Evolutionary conservation across 2,329 filamentous ascomycete genomes (phyloP), one percentile per base, ranked within the genome.

Genomic region (Zopfia rhizophila): DNA sequence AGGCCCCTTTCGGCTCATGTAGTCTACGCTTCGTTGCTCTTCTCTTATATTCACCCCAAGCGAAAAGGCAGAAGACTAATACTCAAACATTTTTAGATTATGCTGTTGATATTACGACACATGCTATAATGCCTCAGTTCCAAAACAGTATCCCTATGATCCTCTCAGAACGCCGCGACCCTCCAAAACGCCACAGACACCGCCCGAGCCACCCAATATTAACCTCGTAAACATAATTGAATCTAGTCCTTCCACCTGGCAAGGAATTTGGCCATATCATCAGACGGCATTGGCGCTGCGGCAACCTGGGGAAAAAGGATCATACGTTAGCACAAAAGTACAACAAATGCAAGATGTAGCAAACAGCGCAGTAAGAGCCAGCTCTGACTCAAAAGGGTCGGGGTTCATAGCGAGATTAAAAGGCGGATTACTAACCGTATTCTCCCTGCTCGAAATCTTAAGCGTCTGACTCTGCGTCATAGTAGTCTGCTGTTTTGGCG

Each of bases 231-330:
- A n/a, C n/a, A n/a, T n/a, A n/a, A n/a, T n/a, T n/a, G n/a, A n/a
- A n/a, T 38, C 38, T 68, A 85, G 68, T 86, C 82, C 66, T 80
- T 81, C 82, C 82, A 85, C 53, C 82, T 73, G 35, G 78, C 78
- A 49, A 85, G 64, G 64, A 79, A 85, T 56, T 78, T 80, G 36
- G 78, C 75, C 80, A 84, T 83, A 45, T 82, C 79, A 38, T 77
- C 70, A 38, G 75, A 73, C 10, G 78, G 79, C 51, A 73, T 70
- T 27, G 76, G 68, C 35, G 79, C 79, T 11, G 82, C 71, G n/a
- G 82, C 72, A 55, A 77, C 80, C 83, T 86, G 57, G 36, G 25
- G 29, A 2, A 11, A 28, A n/a, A n/a, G n/a, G 7, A 14, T 16
- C 33, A 49, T 17, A 24, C 23, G 22, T 46, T n/a, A 33, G 16